Evolutionary conservation across 768 basidiomycete genomes (phyloP), one percentile per base, ranked within the genome.

Genomic region (Myochromella boudieri): DNA sequence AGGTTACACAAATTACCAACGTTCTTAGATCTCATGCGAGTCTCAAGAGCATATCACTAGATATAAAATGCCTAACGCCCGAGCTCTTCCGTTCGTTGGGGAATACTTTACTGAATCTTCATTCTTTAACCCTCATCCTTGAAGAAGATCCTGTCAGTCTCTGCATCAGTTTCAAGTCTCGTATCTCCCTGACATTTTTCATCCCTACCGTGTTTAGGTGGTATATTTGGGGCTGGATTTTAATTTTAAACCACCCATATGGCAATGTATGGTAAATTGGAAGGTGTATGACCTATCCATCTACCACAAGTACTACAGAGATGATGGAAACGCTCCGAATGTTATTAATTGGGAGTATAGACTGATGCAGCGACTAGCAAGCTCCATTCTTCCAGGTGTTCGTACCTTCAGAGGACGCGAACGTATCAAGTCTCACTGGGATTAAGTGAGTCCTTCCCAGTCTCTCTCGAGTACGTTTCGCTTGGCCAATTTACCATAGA

Each of bases 31-130:
- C 55, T 27, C 55, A 59, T 1, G 37, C 54, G 20, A 51, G 58
- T 15, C 33, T 68, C 1, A 44, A 49, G 14, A 36, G 48, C 7
- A 42, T 68, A 10, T 51, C 62, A 9, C 40, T 68, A 11, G 63
- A 64, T 26, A 47, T 68, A 2, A 31, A 32, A 1, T 12, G 31
- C 11, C 27, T 67, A 24, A 54, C 43, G 6, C 26, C 54, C 14
- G 42, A 44, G 1, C 38, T 64, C 14, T 31, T 67, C 25, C 31
- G 44, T 9, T n/a, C 55, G 9, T 45, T 67, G 11, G 58, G 60
- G 1, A 53, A 36, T 21, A 45, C 54, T 3, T 46, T 65, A 4
- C 66, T 64, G 1, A 51, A 43, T 1, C 42, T 65, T 2, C 18
- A 9, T 33, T 60, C 61, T 4, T 51, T 64, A 7, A 52, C 58